Evolutionary conservation across 2,329 filamentous ascomycete species (phyloP), one percentile per base, ranked within the genome.

Genomic region (Juglanconis oblonga): DNA sequence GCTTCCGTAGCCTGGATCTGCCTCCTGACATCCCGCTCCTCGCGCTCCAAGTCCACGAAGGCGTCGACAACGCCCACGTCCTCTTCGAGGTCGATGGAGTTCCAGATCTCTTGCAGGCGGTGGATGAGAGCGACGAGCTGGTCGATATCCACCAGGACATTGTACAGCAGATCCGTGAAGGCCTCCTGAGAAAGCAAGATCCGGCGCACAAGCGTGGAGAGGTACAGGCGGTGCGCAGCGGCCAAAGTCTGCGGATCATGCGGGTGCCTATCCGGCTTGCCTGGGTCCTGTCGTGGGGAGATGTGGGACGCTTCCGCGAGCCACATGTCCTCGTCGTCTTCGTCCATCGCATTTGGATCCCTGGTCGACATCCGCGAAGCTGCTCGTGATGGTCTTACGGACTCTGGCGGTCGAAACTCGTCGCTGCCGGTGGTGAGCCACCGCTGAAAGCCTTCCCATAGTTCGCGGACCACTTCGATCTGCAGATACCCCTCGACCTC

Each of bases 401-500:
- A 63, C 47, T 63, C 62, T 61, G 62, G 62, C 50, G 60, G 61
- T 57, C 57, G 67, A 52, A 61, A 65, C 33, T 72, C 70, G 51
- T 71, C 67, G 38, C 73, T 71, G 4, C 77, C 77, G 10, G 79
- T 78, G 33, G 80, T 79, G 17, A 96, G 78, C 92, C 93, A 97
- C 13, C 74, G 72, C 56, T 89, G 84, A 67, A 98, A 93, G 55
- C 90, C 87, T 14, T 88, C 83, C 86, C 92, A 97, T 1, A 91
- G 87, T 36, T 87, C 87, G 62, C 87, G 85, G 13, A 97, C 88
- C 6, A 98, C 88, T 69, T 97, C 92, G 1, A 90, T 91, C 72
- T 97, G 94, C 49, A 98, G 86, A 68, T 96, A 98, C 3, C 87
- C 87, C 66, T 94, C 90, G 13, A 91, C 88, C 71, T 97, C 93